Percentiles rank a stretch among this genome's conserved stretches.
Conservation (phyloP, 164 flowering plant species). For the Nymphaea thermarum region DNA sequence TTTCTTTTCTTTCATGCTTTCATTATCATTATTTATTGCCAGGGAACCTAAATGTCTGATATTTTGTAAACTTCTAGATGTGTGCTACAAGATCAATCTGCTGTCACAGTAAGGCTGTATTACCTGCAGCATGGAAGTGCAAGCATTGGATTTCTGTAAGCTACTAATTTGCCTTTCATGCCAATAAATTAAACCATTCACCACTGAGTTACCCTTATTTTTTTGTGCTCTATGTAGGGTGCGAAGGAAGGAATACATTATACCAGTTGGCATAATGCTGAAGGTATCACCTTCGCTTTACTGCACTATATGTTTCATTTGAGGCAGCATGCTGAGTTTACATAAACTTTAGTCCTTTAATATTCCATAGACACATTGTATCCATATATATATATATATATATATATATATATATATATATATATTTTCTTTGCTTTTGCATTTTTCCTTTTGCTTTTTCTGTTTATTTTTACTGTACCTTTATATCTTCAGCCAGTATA, state of each 20-base stretch:
- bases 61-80: constrained; percentile 35
- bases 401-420: too few relatives aligned
- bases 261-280: constrained; percentile 79
- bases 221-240: constrained; percentile 38
- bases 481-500: too few relatives aligned
- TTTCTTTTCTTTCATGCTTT: background rate
- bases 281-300: constrained; percentile 35
- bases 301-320: background rate
- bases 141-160: constrained; percentile 90
- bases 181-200: background rate
- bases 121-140: constrained; percentile 91
- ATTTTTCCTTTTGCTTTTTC: too few relatives aligned
- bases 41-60: background rate
- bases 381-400: too few relatives aligned
- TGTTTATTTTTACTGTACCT: background rate
- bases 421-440: background rate
- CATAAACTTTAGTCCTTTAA: background rate
- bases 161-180: background rate
- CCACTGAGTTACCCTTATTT: background rate
- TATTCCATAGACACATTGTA: too few relatives aligned
- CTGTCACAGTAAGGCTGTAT: constrained; percentile 59
- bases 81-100: constrained; percentile 76
- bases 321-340: too few relatives aligned
- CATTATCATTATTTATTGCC: background rate
- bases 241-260: constrained; percentile 63